Conservation (phyloP, 2,329 filamentous ascomycete genomes). For the Arthrobotrys sinensis region DNA sequence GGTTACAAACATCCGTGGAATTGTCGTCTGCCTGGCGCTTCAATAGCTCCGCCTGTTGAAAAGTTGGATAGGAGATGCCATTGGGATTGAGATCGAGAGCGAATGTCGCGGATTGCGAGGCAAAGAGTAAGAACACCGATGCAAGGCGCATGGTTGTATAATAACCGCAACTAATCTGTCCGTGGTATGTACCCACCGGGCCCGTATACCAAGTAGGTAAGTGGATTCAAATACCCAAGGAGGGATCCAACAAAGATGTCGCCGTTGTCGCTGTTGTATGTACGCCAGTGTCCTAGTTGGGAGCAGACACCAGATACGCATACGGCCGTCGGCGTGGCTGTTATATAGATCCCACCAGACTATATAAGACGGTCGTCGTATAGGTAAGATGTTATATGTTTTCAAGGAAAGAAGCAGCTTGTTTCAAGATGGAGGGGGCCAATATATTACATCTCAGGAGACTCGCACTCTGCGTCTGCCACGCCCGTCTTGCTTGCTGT, state of each 20-base stretch:
- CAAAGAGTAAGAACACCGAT: neutral
- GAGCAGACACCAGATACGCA: too few relatives aligned
- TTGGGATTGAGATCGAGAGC: neutral
- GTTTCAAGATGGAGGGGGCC: neutral
- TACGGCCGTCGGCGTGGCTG: too few relatives aligned
- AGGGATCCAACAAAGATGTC: too few relatives aligned
- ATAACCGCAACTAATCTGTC: neutral
- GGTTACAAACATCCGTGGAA: constrained; percentile 27
- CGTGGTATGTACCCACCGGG: neutral
- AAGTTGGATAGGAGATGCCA: constrained; percentile 7
- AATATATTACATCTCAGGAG: neutral
- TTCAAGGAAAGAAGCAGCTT: too few relatives aligned
- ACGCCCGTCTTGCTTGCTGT: too few relatives aligned
- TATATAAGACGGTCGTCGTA: too few relatives aligned
- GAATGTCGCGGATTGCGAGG: constrained; percentile 1
- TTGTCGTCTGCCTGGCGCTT: constrained; percentile 21
- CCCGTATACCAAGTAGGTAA: too few relatives aligned
- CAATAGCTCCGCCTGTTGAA: constrained; percentile 8
- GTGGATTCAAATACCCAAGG: too few relatives aligned
- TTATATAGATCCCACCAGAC: too few relatives aligned
- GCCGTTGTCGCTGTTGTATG: too few relatives aligned
- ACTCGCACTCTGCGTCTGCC: neutral
- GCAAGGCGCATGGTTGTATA: neutral
- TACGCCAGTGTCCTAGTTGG: too few relatives aligned
- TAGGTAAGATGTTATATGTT: too few relatives aligned